These are phyloP conservation scores for Omphalotus guepiniiformis DNA, from an alignment of 768 basidiomycete genomes.

Conservation along the genomic window DNA sequence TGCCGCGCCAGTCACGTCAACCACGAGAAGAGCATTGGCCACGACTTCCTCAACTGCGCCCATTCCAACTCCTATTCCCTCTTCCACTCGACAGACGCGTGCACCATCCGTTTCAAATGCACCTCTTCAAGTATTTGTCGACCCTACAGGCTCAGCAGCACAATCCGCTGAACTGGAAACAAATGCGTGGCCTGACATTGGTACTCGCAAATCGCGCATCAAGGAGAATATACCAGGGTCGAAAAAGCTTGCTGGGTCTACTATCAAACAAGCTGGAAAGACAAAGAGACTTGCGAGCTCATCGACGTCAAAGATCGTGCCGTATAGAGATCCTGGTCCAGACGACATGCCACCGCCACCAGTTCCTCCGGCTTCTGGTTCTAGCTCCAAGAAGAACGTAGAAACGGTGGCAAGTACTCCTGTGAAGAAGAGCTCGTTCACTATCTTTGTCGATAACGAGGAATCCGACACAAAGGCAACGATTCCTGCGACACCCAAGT, in stretches of 20 bases:
- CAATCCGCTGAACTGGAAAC: conserved; percentile 36
- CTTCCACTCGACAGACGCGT: conserved; percentile 15
- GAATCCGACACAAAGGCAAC: conserved; percentile 11
- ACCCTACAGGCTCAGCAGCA: conserved; percentile 52
- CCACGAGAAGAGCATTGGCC: conserved; percentile 35
- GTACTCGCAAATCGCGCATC: conserved; percentile 70
- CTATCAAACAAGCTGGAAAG: conserved; percentile 57
- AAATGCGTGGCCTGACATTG: conserved; percentile 66
- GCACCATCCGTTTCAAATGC: conserved; percentile 42
- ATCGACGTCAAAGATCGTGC: conserved; percentile 51
- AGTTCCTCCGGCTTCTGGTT: conserved; percentile 19
- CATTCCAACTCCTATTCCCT: conserved; percentile 24
- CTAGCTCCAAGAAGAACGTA: conserved; percentile 19
- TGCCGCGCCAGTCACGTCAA: conserved; percentile 20
- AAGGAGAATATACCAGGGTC: conserved; percentile 77
- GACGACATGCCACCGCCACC: conserved; percentile 42
- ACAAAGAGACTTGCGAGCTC: conserved; percentile 44
- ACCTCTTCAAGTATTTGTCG: conserved; percentile 69
- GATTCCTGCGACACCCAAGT: conserved; percentile 48
- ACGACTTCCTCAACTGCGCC: conserved; percentile 35
- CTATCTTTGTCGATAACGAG: conserved; percentile 17
- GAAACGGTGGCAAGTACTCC: conserved; percentile 29
- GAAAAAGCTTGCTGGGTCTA: conserved; percentile 64
- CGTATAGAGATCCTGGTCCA: conserved; percentile 60
- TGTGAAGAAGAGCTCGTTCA: conserved; percentile 19